These are phyloP conservation scores for Magnaporthiopsis poae DNA, from an alignment of 2,329 filamentous ascomycete genomes.

Conservation along the genomic window DNA sequence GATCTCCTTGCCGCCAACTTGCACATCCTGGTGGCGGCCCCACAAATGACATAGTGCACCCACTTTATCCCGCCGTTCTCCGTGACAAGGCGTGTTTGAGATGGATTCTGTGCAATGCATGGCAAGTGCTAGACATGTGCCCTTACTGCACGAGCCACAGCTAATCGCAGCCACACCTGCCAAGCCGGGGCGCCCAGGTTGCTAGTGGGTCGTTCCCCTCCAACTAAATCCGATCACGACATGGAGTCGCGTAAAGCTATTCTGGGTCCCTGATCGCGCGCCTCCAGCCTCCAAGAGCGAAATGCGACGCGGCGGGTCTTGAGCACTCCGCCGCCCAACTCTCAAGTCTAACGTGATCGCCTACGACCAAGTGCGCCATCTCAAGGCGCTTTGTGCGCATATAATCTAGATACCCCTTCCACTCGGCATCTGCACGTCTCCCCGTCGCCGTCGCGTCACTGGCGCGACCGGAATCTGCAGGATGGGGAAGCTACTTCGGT, in stretches of 20 bases:
- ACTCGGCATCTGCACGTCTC: too few relatives aligned
- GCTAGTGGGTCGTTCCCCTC: constrained; percentile 1
- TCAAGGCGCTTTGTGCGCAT: not conserved
- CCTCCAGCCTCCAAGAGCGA: not conserved
- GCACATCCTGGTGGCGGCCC: too few relatives aligned
- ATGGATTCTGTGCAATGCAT: too few relatives aligned
- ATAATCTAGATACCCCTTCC: not conserved
- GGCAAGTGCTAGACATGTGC: too few relatives aligned
- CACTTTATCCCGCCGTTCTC: not conserved
- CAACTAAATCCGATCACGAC: not conserved
- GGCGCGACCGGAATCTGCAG: constrained; percentile 8
- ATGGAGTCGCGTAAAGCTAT: constrained; percentile 6
- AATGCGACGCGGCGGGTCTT: not conserved
- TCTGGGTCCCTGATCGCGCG: constrained; percentile 3
- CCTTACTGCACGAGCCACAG: not conserved
- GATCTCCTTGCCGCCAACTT: too few relatives aligned
- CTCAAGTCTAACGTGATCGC: not conserved
- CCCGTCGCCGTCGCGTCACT: constrained; percentile 2
- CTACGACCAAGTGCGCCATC: not conserved
- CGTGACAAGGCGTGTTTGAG: too few relatives aligned
- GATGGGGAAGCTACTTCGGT: constrained; percentile 92
- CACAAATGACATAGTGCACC: not conserved
- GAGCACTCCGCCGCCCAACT: not conserved
- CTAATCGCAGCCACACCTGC: not conserved
- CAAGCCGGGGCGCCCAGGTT: not conserved